phyloP scores from a whole-genome alignment of 129 eudicot species.

The Calendula officinalis region DNA sequence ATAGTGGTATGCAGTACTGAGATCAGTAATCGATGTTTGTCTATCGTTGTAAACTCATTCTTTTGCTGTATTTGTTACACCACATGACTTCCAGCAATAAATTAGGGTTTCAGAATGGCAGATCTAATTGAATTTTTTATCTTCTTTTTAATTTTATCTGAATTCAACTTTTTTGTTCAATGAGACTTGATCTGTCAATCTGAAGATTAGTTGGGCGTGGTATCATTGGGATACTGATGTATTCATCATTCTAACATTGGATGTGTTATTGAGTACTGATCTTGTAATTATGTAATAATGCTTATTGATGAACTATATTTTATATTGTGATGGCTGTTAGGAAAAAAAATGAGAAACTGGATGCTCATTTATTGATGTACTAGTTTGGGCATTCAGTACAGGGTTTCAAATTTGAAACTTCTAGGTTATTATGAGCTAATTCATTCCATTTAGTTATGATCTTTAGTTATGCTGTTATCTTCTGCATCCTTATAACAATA shows the following conservation, averaged over 20 bases:
- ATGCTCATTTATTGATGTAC: neutral
- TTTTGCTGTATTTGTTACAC: constrained; percentile 3
- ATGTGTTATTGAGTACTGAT: neutral
- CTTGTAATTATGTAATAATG: neutral
- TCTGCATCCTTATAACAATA: constrained; percentile 2
- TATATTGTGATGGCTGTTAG: constrained; percentile 7
- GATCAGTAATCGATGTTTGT: neutral
- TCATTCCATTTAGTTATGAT: neutral
- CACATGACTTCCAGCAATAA: neutral
- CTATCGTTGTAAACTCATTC: neutral
- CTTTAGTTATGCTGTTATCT: constrained; percentile 9
- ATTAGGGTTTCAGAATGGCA: constrained; percentile 9
- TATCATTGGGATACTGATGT: neutral
- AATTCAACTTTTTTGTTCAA: no score
- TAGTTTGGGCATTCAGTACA: neutral
- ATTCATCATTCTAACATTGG: neutral
- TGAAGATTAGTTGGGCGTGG: neutral
- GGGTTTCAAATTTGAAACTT: constrained; percentile 5
- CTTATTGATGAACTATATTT: neutral
- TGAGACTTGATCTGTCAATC: neutral
- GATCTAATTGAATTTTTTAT: constrained; percentile 20
- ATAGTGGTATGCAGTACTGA: neutral
- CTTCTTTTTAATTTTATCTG: neutral
- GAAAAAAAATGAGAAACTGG: constrained; percentile 4
- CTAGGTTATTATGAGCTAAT: neutral